A percentile compares a stretch with the other conserved stretches of the same genome.
Conservation (phyloP, 2,329 filamentous ascomycete genomes). For the Elsinoe arachidis region DNA sequence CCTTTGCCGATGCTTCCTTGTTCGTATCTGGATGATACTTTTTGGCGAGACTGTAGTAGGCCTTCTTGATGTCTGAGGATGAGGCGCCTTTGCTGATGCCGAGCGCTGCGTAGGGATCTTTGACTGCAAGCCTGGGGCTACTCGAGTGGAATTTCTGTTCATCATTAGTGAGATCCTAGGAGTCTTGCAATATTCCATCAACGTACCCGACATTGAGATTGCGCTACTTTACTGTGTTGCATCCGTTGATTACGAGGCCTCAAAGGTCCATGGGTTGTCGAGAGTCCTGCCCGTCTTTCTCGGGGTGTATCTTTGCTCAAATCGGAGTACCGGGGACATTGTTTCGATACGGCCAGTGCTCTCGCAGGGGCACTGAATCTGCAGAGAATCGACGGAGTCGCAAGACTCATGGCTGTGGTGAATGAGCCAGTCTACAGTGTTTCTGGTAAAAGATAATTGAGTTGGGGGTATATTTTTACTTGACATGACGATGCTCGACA, state of each 20-base stretch:
- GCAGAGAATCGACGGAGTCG: background rate
- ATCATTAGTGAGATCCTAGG: background rate
- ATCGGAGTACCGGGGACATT: background rate
- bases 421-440: background rate
- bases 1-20: conserved; percentile 87
- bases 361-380: conserved; percentile 2
- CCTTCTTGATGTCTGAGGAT: conserved; percentile 87
- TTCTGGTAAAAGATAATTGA: background rate
- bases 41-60: conserved; percentile 94
- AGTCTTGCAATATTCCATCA: background rate
- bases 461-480: background rate
- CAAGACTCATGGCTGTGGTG: background rate
- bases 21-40: conserved; percentile 98
- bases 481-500: background rate
- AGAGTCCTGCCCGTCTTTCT: conserved; percentile 4
- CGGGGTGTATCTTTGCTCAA: background rate
- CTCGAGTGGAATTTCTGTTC: conserved; percentile 55
- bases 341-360: background rate
- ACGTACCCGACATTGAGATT: background rate
- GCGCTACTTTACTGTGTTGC: background rate
- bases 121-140: conserved; percentile 39
- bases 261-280: background rate
- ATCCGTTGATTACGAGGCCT: background rate
- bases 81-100: conserved; percentile 78
- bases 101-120: conserved; percentile 80